These are phyloP conservation scores for Thalassiosira gravida DNA, from an alignment of 352 stramenopile species.

Conservation along the genomic window DNA sequence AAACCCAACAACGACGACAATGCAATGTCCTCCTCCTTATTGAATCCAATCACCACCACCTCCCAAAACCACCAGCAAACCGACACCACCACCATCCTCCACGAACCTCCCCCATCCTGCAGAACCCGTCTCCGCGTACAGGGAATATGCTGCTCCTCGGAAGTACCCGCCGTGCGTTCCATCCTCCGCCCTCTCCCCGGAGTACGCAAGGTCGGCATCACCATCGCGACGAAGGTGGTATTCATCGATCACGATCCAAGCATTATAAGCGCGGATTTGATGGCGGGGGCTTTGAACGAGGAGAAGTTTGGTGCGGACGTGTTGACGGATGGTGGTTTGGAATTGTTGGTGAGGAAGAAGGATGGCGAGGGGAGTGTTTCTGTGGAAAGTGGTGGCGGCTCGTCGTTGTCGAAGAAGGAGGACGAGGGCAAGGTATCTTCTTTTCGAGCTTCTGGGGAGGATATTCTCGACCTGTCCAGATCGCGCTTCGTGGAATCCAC, in stretches of 20 bases:
- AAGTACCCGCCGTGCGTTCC: slow-evolving; percentile 69
- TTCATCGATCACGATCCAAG: slow-evolving; percentile 77
- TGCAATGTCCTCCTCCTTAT: too few relatives aligned
- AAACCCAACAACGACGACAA: too few relatives aligned
- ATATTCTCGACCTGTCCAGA: slow-evolving; percentile 19
- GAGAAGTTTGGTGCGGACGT: slow-evolving; percentile 71
- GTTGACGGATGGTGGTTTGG: slow-evolving; percentile 55
- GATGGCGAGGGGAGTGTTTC: not conserved
- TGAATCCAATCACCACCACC: slow-evolving; percentile 8
- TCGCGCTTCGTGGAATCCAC: slow-evolving; percentile 53
- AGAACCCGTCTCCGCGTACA: slow-evolving; percentile 50
- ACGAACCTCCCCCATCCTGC: slow-evolving; percentile 18
- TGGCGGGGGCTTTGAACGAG: slow-evolving; percentile 57
- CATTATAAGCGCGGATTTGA: slow-evolving; percentile 54
- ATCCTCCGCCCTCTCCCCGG: slow-evolving; percentile 72
- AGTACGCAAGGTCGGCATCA: slow-evolving; percentile 70
- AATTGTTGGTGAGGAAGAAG: slow-evolving; percentile 5
- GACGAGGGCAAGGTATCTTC: not conserved
- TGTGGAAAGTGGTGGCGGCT: slow-evolving; percentile 40
- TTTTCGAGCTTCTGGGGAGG: not conserved
- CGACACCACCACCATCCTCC: too few relatives aligned
- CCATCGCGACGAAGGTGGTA: slow-evolving; percentile 79
- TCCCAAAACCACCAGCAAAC: not conserved
- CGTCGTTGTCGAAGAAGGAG: not conserved
- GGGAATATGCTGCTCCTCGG: slow-evolving; percentile 79